A percentile compares a stretch with the other conserved stretches of the same genome.
Evolutionary conservation across 305 asterid species (phyloP).

Genomic region (Fraxinus albicans): DNA sequence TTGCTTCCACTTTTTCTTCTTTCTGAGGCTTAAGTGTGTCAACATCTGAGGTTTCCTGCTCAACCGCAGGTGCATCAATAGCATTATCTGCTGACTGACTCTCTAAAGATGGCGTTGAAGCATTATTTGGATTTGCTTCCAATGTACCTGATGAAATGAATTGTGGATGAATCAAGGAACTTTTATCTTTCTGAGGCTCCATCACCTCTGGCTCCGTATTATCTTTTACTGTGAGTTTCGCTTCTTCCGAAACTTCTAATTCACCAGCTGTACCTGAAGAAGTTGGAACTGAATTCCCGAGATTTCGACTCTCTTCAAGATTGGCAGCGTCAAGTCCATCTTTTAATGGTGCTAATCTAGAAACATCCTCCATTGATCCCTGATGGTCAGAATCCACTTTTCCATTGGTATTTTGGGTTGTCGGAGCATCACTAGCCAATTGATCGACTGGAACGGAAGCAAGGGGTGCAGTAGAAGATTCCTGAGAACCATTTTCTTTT

Average conservation of each 20-base stretch:
- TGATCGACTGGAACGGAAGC: constrained; percentile 29
- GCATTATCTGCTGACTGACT: constrained; percentile 15
- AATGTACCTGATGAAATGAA: constrained; percentile 21
- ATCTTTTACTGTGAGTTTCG: constrained; percentile 11
- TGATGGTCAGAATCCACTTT: constrained; percentile 7
- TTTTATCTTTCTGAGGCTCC: constrained; percentile 24
- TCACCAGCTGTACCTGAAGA: constrained; percentile 15
- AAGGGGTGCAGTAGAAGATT: constrained; percentile 28
- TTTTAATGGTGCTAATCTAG: constrained; percentile 9
- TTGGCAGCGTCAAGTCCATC: constrained; percentile 8
- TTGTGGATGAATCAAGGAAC: constrained; percentile 9
- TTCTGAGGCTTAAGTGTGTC: constrained; percentile 19
- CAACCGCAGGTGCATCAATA: constrained; percentile 30
- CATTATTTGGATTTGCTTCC: constrained; percentile 26
- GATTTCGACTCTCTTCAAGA: constrained; percentile 9
- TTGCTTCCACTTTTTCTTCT: constrained; percentile 25
- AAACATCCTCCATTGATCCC: constrained; percentile 4
- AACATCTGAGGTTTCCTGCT: constrained; percentile 15
- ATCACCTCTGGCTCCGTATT: constrained; percentile 9
- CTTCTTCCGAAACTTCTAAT: constrained; percentile 18
- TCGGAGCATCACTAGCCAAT: constrained; percentile 16
- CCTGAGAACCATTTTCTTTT: constrained; percentile 38
- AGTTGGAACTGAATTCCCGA: constrained; percentile 9
- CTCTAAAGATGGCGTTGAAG: constrained; percentile 18
- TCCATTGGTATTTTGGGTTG: constrained; percentile 10